These are phyloP conservation scores for Luffa aegyptiaca DNA, from an alignment of 306 rosid species.

Conservation along the genomic window DNA sequence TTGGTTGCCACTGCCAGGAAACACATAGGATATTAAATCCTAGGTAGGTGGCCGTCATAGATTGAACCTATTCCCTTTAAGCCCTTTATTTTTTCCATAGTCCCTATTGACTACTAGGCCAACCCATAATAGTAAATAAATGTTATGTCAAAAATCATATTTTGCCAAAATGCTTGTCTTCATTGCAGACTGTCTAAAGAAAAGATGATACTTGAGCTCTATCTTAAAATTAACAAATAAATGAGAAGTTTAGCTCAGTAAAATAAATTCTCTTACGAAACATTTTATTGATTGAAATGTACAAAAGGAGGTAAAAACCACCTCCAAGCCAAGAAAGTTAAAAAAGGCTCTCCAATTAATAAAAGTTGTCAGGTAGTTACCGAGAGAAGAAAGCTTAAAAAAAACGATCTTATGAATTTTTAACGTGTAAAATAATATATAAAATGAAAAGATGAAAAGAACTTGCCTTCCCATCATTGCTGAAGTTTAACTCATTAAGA, in stretches of 20 bases:
- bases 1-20: too few relatives aligned
- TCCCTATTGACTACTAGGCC: too few relatives aligned
- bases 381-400: background rate
- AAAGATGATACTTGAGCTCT: background rate
- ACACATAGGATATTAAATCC: too few relatives aligned
- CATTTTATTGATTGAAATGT: background rate
- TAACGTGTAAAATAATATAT: background rate
- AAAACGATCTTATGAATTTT: background rate
- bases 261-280: background rate
- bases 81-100: too few relatives aligned
- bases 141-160: background rate
- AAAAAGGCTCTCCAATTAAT: background rate
- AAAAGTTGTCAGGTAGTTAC: background rate
- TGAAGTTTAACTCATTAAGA: background rate
- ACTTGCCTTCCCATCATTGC: background rate
- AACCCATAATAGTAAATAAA: too few relatives aligned
- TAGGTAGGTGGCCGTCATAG: too few relatives aligned
- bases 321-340: constrained; percentile 1
- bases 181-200: background rate
- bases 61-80: too few relatives aligned
- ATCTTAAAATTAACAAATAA: background rate
- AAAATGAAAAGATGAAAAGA: background rate
- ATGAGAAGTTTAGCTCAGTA: background rate
- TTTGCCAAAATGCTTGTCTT: background rate
- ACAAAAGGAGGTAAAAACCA: background rate